These are phyloP conservation scores for Solanum chilense DNA, from an alignment of 257 asterid species.

Conservation along the genomic window DNA sequence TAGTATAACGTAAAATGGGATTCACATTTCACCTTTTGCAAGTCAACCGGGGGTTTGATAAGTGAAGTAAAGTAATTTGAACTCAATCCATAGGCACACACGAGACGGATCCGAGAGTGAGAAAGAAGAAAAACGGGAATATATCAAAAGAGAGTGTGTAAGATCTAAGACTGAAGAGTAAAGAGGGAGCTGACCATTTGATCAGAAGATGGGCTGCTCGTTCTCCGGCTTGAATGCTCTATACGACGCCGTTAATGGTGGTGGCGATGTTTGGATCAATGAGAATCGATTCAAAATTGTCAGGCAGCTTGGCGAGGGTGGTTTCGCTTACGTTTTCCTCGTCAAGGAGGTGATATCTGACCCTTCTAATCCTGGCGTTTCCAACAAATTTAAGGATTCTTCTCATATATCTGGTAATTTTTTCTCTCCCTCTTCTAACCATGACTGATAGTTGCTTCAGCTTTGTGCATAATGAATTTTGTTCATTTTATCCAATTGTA, in stretches of 20 bases:
- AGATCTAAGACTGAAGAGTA: background rate
- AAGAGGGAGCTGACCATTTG: conserved; percentile 1
- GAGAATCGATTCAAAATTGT: conserved; percentile 84
- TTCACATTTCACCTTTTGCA: background rate
- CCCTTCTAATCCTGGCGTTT: conserved; percentile 54
- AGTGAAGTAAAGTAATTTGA: background rate
- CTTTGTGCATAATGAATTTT: background rate
- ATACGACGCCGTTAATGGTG: conserved; percentile 81
- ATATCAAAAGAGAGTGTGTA: background rate
- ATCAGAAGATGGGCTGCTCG: conserved; percentile 75
- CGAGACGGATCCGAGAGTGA: background rate
- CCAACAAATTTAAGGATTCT: conserved; percentile 71
- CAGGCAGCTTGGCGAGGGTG: conserved; percentile 96
- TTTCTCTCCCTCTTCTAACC: background rate
- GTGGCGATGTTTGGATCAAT: conserved; percentile 97
- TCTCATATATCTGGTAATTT: conserved; percentile 65
- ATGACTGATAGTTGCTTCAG: conserved; percentile 2
- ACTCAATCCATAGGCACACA: background rate
- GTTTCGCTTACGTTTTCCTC: conserved; percentile 86
- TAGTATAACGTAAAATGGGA: background rate
- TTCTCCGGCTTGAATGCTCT: conserved; percentile 87
- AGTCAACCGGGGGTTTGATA: background rate
- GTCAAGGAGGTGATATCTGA: conserved; percentile 79
- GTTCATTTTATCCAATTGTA: background rate
- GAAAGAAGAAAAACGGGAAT: background rate